phyloP scores from a whole-genome alignment of 1,284 basidiomycete species.

The Malassezia arunalokei region DNA sequence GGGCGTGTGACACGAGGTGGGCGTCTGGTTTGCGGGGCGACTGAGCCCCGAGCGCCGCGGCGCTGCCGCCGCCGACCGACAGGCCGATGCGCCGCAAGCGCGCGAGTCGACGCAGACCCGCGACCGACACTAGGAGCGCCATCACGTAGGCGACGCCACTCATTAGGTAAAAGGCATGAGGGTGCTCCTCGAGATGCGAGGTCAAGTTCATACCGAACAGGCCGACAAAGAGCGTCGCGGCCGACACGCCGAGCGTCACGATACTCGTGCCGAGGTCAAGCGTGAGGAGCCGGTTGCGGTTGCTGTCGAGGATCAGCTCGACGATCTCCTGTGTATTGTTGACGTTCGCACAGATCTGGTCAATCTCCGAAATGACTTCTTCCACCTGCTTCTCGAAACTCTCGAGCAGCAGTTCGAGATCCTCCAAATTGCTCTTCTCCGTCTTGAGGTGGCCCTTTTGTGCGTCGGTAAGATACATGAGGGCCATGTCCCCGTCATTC shows the following conservation, averaged over 20 bases:
- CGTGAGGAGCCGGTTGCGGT: constrained; percentile 80
- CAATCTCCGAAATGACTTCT: constrained; percentile 32
- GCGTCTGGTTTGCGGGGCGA: constrained; percentile 1
- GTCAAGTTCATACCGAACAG: constrained; percentile 78
- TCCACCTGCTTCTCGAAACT: constrained; percentile 67
- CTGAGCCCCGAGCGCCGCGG: not conserved
- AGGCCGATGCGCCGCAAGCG: constrained; percentile 24
- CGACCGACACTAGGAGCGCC: constrained; percentile 17
- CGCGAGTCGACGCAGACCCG: constrained; percentile 22
- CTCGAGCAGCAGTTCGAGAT: constrained; percentile 81
- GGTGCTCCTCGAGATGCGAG: constrained; percentile 26
- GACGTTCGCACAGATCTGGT: constrained; percentile 50
- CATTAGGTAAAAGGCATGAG: constrained; percentile 25
- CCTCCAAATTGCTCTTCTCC: constrained; percentile 49
- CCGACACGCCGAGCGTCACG: constrained; percentile 76
- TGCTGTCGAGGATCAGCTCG: constrained; percentile 89
- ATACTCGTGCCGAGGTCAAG: constrained; percentile 88
- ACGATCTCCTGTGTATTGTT: constrained; percentile 94
- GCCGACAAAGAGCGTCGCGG: constrained; percentile 82
- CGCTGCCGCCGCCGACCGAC: not conserved
- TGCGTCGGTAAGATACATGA: constrained; percentile 56
- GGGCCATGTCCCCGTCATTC: constrained; percentile 61
- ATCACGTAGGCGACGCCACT: constrained; percentile 19
- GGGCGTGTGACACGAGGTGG: constrained; percentile 7
- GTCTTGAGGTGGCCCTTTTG: constrained; percentile 11